These are phyloP conservation scores for Nicotiana otophora DNA, from an alignment of 257 asterid species.

Conservation along the genomic window DNA sequence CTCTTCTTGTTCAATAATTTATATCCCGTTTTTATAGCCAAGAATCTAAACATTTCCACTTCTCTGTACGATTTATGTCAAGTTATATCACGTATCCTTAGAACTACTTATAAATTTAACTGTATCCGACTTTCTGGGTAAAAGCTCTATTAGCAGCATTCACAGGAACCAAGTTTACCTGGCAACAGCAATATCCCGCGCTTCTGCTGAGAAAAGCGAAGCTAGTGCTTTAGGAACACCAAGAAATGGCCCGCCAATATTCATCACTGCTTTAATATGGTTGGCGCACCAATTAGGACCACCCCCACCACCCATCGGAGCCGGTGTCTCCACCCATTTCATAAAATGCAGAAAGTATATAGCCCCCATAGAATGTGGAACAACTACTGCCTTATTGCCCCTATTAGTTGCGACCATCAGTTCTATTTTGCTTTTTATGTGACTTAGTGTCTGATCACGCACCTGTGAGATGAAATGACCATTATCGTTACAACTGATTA, in stretches of 20 bases:
- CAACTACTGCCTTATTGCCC: conserved; percentile 71
- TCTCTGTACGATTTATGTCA: too few relatives aligned
- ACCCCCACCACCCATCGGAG: conserved; percentile 95
- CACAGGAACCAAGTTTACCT: conserved; percentile 26
- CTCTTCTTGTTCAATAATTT: too few relatives aligned
- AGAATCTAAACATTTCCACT: too few relatives aligned
- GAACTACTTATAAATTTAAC: too few relatives aligned
- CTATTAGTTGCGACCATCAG: conserved; percentile 71
- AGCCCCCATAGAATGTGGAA: conserved; percentile 94
- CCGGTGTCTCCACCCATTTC: conserved; percentile 93
- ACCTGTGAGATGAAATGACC: conserved; percentile 37
- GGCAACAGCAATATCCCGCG: conserved; percentile 70
- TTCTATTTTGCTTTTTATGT: conserved; percentile 73
- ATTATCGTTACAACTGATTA: background rate
- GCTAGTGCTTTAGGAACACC: conserved; percentile 83
- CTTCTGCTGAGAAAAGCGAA: conserved; percentile 80
- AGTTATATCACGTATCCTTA: too few relatives aligned
- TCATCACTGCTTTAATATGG: conserved; percentile 81
- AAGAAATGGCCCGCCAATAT: conserved; percentile 77
- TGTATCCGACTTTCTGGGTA: too few relatives aligned
- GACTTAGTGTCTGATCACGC: conserved; percentile 68
- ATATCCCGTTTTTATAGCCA: too few relatives aligned
- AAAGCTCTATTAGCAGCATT: background rate
- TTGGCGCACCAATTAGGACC: conserved; percentile 89
- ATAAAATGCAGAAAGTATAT: conserved; percentile 77